Evolutionary conservation across 306 rosid genomes (phyloP).

Genomic region (Sechiopsis laciniata): DNA sequence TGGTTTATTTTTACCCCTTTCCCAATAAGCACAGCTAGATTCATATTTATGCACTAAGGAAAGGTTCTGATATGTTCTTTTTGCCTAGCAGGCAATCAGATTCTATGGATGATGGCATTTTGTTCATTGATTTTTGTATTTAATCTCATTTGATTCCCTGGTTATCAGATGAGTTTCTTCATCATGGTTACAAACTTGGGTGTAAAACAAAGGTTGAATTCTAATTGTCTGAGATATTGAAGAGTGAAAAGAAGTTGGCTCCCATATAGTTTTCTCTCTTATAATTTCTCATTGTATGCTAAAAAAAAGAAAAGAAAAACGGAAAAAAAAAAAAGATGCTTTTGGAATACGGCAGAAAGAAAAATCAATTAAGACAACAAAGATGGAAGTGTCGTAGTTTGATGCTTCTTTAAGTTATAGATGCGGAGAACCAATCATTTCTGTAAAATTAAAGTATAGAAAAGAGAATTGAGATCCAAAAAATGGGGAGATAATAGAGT

Average conservation of each 20-base stretch:
- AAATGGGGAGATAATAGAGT: not conserved
- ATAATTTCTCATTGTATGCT: not conserved
- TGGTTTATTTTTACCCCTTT: not conserved
- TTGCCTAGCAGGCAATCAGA: not conserved
- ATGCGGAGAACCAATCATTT: not conserved
- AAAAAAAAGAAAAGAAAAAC: not conserved
- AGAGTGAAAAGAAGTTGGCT: not conserved
- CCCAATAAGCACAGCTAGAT: conserved; percentile 1
- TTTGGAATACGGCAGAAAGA: not conserved
- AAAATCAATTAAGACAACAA: not conserved
- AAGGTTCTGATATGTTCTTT: too few relatives aligned
- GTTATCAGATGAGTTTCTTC: not conserved
- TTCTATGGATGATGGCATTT: not conserved
- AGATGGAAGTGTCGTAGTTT: not conserved
- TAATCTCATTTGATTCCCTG: conserved; percentile 2
- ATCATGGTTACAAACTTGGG: not conserved
- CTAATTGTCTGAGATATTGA: not conserved
- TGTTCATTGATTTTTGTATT: conserved; percentile 4
- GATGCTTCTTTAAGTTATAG: conserved; percentile 10
- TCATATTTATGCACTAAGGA: conserved; percentile 17
- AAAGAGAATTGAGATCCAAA: not conserved
- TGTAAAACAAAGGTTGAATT: conserved; percentile 6
- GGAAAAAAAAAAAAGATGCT: not conserved
- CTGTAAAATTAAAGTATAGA: too few relatives aligned
- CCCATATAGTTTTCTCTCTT: not conserved